Evolutionary conservation across 371 early-diverging fungal genomes (phyloP), one percentile per base, ranked within the genome.

Genomic region (Rhizopus stolonifer): DNA sequence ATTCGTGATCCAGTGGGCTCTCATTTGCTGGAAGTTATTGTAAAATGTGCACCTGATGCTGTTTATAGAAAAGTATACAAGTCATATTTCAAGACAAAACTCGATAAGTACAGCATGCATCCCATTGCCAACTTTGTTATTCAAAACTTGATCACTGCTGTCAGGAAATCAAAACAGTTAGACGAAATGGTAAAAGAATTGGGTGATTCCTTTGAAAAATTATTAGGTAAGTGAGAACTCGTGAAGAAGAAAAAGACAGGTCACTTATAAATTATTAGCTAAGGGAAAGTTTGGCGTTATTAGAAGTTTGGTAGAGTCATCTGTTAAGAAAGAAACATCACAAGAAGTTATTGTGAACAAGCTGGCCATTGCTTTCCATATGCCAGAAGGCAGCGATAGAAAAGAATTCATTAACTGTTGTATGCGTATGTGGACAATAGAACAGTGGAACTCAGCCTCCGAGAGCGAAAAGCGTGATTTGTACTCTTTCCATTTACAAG

Each of bases 121-220:
- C 82, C 82, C 9, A 74, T 85, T n/a, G 80, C 86, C 58, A 93
- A 93, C 62, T 92, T 88, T 78, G 91, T 91, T 2, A 82, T 93
- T 19, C 94, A 93, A 70, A 69, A 81, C 25, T 61, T 90, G 56
- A 72, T 92, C 31, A 67, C 72, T 19, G 66, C 82, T 45, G 86
- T 78, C 25, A 79, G 83, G 43, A 83, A 69, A 32, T 65, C 67
- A 5, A 64, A 71, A 2, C 90, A 90, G 60, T 64, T 90, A 1
- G 68, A 73, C 23, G 67, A 76, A 40, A 77, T 91, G 65, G 66
- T 88, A 17, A 72, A 74, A 3, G 85, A 86, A 42, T 56, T 86
- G 9, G 57, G 67, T 25, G 75, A 79, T 2, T 65, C 73, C 8
- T 76, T 89, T 52, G 79, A 76, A n/a, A 69, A 73, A 17, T 60